phyloP scores from a whole-genome alignment of 2,329 filamentous ascomycete species.

The Coniochaeta pulveracea region DNA sequence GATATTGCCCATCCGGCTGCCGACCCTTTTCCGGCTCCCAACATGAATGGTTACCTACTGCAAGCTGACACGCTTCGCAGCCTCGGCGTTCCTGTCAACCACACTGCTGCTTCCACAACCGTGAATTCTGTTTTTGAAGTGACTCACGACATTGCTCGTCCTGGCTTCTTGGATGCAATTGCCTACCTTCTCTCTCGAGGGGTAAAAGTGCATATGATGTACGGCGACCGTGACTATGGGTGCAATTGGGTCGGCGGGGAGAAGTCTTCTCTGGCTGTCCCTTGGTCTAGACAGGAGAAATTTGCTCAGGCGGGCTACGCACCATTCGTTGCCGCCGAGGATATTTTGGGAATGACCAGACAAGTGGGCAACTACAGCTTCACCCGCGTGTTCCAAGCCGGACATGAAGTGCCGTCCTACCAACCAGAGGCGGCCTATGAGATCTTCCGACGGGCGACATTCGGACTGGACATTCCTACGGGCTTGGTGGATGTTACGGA shows the following conservation, averaged over 20 bases:
- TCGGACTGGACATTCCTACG: slow-evolving; percentile 8
- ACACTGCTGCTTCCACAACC: slow-evolving; percentile 29
- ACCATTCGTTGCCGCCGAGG: slow-evolving; percentile 42
- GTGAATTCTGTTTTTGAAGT: slow-evolving; percentile 31
- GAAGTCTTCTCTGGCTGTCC: slow-evolving; percentile 33
- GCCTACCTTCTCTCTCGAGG: slow-evolving; percentile 43
- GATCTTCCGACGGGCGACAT: slow-evolving; percentile 34
- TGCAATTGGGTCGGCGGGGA: slow-evolving; percentile 49
- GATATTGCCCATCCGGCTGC: slow-evolving; percentile 39
- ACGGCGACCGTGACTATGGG: slow-evolving; percentile 46
- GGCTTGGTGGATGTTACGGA: slow-evolving; percentile 7
- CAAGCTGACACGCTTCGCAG: slow-evolving; percentile 43
- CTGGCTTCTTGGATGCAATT: slow-evolving; percentile 29
- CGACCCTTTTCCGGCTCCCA: slow-evolving; percentile 40
- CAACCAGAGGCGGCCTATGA: slow-evolving; percentile 33
- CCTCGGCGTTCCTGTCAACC: slow-evolving; percentile 50
- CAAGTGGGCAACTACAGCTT: slow-evolving; percentile 57
- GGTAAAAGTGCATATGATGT: slow-evolving; percentile 44
- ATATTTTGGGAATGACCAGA: slow-evolving; percentile 49
- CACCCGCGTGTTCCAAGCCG: slow-evolving; percentile 44
- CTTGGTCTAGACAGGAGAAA: slow-evolving; percentile 25
- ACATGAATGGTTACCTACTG: slow-evolving; percentile 44
- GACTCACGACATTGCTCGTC: slow-evolving; percentile 19
- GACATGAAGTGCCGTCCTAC: slow-evolving; percentile 43
- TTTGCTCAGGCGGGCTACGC: slow-evolving; percentile 50